Conservation (phyloP, 176 grass and related monocot species). For the Hsuehochloa calcarea region DNA sequence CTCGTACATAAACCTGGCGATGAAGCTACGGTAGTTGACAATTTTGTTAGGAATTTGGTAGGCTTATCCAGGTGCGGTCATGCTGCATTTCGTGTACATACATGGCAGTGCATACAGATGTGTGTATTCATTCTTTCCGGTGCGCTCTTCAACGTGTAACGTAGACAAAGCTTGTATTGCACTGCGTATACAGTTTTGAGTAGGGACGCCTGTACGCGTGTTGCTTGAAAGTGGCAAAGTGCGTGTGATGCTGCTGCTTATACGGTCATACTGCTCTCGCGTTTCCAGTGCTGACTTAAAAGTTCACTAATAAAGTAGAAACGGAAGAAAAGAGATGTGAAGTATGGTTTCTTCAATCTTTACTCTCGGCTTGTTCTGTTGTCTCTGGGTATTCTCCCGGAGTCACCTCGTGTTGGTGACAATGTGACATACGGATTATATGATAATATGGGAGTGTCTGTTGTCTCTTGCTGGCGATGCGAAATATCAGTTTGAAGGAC, state of each 20-base stretch:
- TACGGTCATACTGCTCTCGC: neutral
- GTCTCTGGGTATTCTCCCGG: neutral
- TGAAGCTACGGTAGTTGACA: conserved; percentile 41
- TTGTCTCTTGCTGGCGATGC: neutral
- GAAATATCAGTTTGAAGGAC: neutral
- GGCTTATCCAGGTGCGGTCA: conserved; percentile 38
- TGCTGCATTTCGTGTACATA: conserved; percentile 67
- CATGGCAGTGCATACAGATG: conserved; percentile 50
- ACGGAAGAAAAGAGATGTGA: neutral
- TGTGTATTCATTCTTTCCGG: conserved; percentile 51
- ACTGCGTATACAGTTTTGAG: conserved; percentile 19
- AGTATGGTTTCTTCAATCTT: neutral
- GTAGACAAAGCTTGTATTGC: conserved; percentile 28
- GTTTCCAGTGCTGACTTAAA: neutral
- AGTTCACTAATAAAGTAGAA: neutral
- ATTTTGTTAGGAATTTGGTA: conserved; percentile 84
- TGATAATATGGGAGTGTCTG: neutral
- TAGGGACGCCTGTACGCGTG: conserved; percentile 11
- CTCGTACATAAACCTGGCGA: conserved; percentile 55
- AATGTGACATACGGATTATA: neutral
- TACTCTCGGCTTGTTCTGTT: neutral
- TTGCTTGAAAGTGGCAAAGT: neutral
- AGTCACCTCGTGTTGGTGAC: neutral
- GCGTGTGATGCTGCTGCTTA: neutral
- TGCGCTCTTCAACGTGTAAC: conserved; percentile 18